These are phyloP conservation scores for Curvularia hawaiiensis DNA, from an alignment of 2,329 filamentous ascomycete genomes.

Conservation along the genomic window DNA sequence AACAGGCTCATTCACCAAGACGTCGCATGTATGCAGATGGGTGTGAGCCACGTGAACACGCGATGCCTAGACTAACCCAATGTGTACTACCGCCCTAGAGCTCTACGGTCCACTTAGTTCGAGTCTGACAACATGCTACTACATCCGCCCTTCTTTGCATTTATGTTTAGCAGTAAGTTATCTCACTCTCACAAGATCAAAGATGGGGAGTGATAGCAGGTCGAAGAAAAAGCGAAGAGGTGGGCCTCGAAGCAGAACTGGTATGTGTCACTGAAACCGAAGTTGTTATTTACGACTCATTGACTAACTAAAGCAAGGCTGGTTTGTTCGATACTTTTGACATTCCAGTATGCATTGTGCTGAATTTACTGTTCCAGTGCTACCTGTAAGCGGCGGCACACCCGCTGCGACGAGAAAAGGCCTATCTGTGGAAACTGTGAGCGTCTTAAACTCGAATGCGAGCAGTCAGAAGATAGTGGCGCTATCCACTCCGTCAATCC, in stretches of 20 bases:
- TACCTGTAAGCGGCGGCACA: conserved; percentile 44
- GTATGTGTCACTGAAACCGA: conserved; percentile 12
- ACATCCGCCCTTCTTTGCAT: not conserved
- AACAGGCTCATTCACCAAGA: not conserved
- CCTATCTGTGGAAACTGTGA: conserved; percentile 42
- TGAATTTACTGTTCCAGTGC: conserved; percentile 24
- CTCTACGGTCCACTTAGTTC: not conserved
- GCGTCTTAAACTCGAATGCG: conserved; percentile 36
- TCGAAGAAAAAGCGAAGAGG: conserved; percentile 33
- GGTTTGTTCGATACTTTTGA: conserved; percentile 1
- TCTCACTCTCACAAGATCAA: not conserved
- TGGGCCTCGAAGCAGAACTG: conserved; percentile 32
- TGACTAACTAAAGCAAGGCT: conserved; percentile 10
- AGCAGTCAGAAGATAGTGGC: conserved; percentile 31
- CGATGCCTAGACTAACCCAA: conserved; percentile 4
- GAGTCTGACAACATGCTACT: not conserved
- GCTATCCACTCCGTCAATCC: conserved; percentile 7
- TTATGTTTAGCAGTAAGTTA: not conserved
- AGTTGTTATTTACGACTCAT: not conserved
- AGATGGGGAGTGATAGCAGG: conserved; percentile 7
- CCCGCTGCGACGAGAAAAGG: conserved; percentile 42
- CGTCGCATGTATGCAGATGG: not conserved
- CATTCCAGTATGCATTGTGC: not conserved
- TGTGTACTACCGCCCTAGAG: conserved; percentile 1
- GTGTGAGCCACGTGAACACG: conserved; percentile 7